Evolutionary conservation across 495 filamentous ascomycete species (phyloP), one percentile per base, ranked within the genome.

Genomic region (Daldinia childiae): DNA sequence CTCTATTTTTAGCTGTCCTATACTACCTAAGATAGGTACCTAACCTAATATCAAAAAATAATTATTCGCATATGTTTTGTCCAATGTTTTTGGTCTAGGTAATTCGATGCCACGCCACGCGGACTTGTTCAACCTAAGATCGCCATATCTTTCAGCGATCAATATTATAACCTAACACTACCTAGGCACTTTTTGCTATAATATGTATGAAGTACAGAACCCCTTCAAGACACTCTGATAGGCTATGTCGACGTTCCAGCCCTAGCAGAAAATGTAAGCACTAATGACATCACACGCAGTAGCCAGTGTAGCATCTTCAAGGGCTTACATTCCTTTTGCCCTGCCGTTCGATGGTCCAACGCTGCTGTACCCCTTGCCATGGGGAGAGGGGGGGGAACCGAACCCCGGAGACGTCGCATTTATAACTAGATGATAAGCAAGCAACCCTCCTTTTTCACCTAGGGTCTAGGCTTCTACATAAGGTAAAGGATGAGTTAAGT

Each of bases 281-380:
- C 56, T 60, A 67, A 39, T 61, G 38, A 39, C 61, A 65, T 64
- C 68, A 64, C 68, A 64, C 43, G 30, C 14, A 54, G 34, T 54
- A 30, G 43, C 43, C 43, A 48, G 43, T 24, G 43, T 48, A 24
- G 19, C 43, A 48, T 48, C 19, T 24, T 24, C 15, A 8, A 48
- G 21, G 43, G 17, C 43, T 2, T 2, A 24, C 19, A 12, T 24
- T 48, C 43, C 43, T 48, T 48, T 48, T 19, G 43, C 43, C 43
- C 43, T 19, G 19, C 43, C 43, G 26, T n/a, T n/a, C n/a, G n/a
- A n/a, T n/a, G n/a, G n/a, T n/a, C n/a, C n/a, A n/a, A n/a, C n/a
- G n/a, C n/a, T n/a, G n/a, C n/a, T n/a, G n/a, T n/a, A n/a, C n/a
- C n/a, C n/a, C n/a, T n/a, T n/a, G n/a, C n/a, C n/a, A n/a, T n/a